Evolutionary conservation across 116 monocot genomes (phyloP).

Genomic region (Trichopus zeylanicus): DNA sequence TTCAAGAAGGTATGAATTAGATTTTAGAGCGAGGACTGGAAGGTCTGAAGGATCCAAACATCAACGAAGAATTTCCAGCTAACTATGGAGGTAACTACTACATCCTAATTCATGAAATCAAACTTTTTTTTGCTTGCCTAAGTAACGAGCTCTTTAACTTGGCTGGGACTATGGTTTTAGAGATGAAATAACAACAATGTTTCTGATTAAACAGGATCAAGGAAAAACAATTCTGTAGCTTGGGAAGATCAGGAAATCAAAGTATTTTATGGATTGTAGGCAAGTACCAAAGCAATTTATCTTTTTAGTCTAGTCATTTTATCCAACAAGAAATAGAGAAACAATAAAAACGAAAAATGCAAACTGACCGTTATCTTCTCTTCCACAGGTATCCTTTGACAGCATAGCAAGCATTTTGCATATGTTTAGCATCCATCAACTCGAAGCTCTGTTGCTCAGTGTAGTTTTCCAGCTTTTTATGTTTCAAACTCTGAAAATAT

Average conservation of each 20-base stretch:
- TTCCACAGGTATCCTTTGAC: conserved; percentile 78
- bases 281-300: conserved; percentile 11
- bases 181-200: too few relatives aligned
- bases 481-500: too few relatives aligned
- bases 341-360: not conserved
- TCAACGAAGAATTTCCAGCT: conserved; percentile 95
- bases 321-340: not conserved
- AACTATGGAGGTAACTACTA: conserved; percentile 57
- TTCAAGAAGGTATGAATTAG: conserved; percentile 69
- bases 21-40: conserved; percentile 76
- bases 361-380: not conserved
- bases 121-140: too few relatives aligned
- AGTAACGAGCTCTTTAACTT: too few relatives aligned
- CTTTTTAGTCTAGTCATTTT: too few relatives aligned
- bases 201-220: conserved; percentile 62
- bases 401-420: conserved; percentile 95
- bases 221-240: conserved; percentile 73
- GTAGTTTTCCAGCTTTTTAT: conserved; percentile 15
- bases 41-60: conserved; percentile 48
- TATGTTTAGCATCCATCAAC: conserved; percentile 83
- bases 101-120: too few relatives aligned
- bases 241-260: conserved; percentile 70
- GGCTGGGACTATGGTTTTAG: not conserved
- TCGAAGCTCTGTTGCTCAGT: conserved; percentile 90
- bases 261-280: conserved; percentile 89